These are phyloP conservation scores for Alloteropsis angusta DNA, from an alignment of 202 grass and related monocot species.

Conservation along the genomic window DNA sequence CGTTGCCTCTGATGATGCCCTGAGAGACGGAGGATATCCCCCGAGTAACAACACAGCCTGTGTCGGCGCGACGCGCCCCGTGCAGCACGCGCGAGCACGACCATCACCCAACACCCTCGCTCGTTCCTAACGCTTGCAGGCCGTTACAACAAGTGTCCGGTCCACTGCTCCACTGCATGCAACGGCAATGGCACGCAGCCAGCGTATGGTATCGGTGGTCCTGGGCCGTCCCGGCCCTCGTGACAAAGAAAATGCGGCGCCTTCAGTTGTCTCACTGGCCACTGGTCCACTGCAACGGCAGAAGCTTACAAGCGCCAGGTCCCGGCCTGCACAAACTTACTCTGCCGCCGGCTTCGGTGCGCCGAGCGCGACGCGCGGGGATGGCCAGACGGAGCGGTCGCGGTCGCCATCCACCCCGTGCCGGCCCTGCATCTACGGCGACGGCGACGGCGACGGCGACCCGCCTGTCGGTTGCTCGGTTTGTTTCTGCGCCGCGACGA, in stretches of 20 bases:
- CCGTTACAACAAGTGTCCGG: neutral
- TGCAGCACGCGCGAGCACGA: no score
- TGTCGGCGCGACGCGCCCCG: neutral
- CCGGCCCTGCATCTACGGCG: neutral
- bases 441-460: neutral
- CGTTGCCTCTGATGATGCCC: neutral
- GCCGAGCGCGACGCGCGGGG: neutral
- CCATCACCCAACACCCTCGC: no score
- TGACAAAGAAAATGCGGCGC: slow-evolving; percentile 5
- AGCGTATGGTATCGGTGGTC: neutral
- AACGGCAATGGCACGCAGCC: neutral
- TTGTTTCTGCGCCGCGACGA: neutral
- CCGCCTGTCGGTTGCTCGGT: neutral
- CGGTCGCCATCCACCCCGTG: neutral
- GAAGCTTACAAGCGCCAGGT: neutral
- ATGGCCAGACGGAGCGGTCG: neutral
- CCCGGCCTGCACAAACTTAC: neutral
- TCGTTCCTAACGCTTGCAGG: no score
- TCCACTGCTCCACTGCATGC: no score
- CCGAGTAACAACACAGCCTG: neutral
- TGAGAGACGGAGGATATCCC: neutral
- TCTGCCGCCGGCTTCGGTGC: neutral
- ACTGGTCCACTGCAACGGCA: neutral
- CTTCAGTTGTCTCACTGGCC: neutral
- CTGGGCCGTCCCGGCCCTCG: neutral